phyloP scores from a whole-genome alignment of 1,139 yeast genomes.

The Meyerozyma athensensis region DNA sequence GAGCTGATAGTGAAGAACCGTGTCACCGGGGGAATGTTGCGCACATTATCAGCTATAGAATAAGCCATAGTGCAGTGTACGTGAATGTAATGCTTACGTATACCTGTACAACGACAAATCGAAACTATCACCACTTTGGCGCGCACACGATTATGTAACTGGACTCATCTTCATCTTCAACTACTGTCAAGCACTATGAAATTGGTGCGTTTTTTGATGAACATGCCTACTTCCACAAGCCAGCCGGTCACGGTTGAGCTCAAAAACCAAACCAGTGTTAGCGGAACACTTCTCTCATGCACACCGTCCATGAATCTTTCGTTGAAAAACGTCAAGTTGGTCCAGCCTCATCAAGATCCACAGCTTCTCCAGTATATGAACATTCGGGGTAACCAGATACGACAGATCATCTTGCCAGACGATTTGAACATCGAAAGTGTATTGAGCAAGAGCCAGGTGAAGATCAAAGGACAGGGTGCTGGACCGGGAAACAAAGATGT shows the following conservation, averaged over 20 bases:
- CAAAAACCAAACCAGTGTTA: constrained; percentile 66
- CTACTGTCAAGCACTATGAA: constrained; percentile 24
- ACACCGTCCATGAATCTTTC: constrained; percentile 92
- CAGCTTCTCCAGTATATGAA: constrained; percentile 72
- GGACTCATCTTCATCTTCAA: neutral
- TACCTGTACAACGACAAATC: too few relatives aligned
- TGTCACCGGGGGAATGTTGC: constrained; percentile 43
- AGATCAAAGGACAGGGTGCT: constrained; percentile 38
- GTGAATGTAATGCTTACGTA: too few relatives aligned
- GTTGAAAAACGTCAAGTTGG: constrained; percentile 75
- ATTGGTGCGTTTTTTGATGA: constrained; percentile 72
- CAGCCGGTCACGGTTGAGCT: constrained; percentile 91
- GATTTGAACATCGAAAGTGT: constrained; percentile 77
- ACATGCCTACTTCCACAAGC: constrained; percentile 56
- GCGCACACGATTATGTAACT: too few relatives aligned
- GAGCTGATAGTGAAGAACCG: constrained; percentile 40
- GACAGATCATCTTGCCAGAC: constrained; percentile 85
- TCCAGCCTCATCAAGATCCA: constrained; percentile 69
- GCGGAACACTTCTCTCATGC: constrained; percentile 62
- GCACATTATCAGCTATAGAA: constrained; percentile 25
- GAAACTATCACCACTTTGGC: neutral
- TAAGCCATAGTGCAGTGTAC: neutral
- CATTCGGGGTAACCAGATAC: constrained; percentile 84
- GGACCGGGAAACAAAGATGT: constrained; percentile 29
- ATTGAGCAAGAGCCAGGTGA: constrained; percentile 42